phyloP scores from a whole-genome alignment of 108 stramenopile species.

The Cyclotella kingstonii region DNA sequence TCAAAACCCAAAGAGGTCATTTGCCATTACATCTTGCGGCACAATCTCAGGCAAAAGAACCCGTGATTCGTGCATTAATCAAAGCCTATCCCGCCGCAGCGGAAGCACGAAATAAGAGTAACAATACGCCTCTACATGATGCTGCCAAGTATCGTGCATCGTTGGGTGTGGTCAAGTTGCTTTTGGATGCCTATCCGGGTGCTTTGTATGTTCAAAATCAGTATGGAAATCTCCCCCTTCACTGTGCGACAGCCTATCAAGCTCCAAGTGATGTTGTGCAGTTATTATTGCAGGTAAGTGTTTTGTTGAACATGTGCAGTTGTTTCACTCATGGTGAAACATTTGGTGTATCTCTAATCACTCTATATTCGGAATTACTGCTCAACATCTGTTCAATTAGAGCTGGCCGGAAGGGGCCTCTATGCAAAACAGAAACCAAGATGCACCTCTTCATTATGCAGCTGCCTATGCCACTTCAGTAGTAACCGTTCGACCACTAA shows the following conservation, averaged over 20 bases:
- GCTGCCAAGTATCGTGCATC: slow-evolving; percentile 55
- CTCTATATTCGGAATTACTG: neutral
- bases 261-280: slow-evolving; percentile 43
- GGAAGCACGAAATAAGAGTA: slow-evolving; percentile 45
- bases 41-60: slow-evolving; percentile 49
- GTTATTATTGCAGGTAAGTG: slow-evolving; percentile 29
- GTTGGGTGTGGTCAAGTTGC: slow-evolving; percentile 40
- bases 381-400: neutral
- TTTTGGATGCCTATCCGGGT: slow-evolving; percentile 45
- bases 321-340: no score
- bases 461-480: slow-evolving; percentile 42
- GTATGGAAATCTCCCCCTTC: slow-evolving; percentile 52
- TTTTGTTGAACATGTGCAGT: no score
- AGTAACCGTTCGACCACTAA: slow-evolving; percentile 29
- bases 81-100: slow-evolving; percentile 54
- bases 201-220: slow-evolving; percentile 51
- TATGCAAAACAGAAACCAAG: slow-evolving; percentile 48
- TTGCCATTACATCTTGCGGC: slow-evolving; percentile 64
- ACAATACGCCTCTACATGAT: slow-evolving; percentile 65
- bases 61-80: slow-evolving; percentile 51
- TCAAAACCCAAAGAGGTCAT: slow-evolving; percentile 44
- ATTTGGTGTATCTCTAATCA: no score
- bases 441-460: slow-evolving; percentile 45
- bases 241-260: slow-evolving; percentile 46
- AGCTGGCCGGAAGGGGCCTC: slow-evolving; percentile 46